Conservation (phyloP, 2,329 filamentous ascomycete genomes). For the Fusarium agapanthi region DNA sequence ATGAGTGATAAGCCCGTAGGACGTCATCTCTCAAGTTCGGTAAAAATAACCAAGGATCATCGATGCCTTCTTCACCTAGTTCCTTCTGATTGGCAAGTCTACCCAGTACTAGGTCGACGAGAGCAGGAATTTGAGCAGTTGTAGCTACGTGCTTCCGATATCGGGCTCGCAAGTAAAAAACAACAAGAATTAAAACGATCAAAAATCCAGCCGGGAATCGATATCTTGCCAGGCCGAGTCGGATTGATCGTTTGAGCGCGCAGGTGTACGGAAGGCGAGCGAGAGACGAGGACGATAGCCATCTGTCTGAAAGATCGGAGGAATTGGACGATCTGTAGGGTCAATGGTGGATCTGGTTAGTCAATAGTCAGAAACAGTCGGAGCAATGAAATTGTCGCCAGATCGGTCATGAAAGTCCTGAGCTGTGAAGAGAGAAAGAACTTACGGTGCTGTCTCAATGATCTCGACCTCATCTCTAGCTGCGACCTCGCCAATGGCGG, state of each 20-base stretch:
- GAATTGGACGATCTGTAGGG: constrained; percentile 76
- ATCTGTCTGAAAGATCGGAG: constrained; percentile 67
- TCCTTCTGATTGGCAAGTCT: constrained; percentile 85
- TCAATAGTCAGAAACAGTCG: constrained; percentile 65
- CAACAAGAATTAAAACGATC: constrained; percentile 57
- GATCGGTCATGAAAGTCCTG: constrained; percentile 14
- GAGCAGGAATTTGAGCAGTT: constrained; percentile 77
- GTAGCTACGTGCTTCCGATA: constrained; percentile 71
- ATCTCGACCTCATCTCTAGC: constrained; percentile 67
- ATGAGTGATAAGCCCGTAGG: constrained; percentile 80
- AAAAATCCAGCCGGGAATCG: constrained; percentile 81
- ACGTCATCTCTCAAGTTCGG: constrained; percentile 93
- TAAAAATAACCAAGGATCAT: constrained; percentile 84
- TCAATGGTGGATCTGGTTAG: constrained; percentile 86
- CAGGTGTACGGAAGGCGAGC: constrained; percentile 89
- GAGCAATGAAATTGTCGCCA: constrained; percentile 34
- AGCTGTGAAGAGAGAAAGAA: constrained; percentile 41
- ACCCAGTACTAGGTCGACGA: constrained; percentile 87
- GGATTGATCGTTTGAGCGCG: constrained; percentile 79
- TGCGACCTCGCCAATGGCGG: constrained; percentile 77
- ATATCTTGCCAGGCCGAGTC: constrained; percentile 86
- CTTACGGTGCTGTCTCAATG: constrained; percentile 62
- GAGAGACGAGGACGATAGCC: constrained; percentile 87
- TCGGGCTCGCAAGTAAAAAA: constrained; percentile 70
- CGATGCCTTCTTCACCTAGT: constrained; percentile 72